Percentiles rank a stretch among this genome's conserved stretches.
Evolutionary conservation across 192 early-diverging fungal genomes (phyloP).

Genomic region (Backusella mclennaniae): DNA sequence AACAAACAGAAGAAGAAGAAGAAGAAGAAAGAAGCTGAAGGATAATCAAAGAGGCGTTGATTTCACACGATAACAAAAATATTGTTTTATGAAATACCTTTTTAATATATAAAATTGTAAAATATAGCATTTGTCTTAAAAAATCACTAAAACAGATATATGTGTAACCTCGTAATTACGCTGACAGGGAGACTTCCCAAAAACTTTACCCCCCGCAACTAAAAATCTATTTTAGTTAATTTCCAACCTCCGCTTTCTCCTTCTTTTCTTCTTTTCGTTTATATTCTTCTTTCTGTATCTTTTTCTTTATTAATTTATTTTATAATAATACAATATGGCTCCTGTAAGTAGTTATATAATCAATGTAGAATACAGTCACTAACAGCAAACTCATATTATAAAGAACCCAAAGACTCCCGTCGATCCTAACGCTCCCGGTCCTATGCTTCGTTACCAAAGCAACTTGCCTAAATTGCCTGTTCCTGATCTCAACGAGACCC

Average conservation of each 20-base stretch:
- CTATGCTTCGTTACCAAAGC: slow-evolving; percentile 72
- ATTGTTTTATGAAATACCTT: slow-evolving; percentile 1
- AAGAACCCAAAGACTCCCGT: slow-evolving; percentile 20
- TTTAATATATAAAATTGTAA: slow-evolving; percentile 5
- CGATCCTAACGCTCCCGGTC: slow-evolving; percentile 44
- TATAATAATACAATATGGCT: neutral
- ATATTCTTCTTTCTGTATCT: neutral
- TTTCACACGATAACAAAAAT: neutral
- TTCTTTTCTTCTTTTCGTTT: neutral
- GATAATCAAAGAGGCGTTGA: neutral
- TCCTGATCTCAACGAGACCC: slow-evolving; percentile 79
- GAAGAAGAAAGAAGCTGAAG: neutral
- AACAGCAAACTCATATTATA: neutral
- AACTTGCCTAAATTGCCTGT: slow-evolving; percentile 89
- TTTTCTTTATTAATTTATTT: neutral
- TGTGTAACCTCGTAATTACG: neutral
- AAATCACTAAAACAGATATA: neutral
- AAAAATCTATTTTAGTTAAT: neutral
- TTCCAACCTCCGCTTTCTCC: slow-evolving; percentile 8
- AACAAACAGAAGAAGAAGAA: neutral
- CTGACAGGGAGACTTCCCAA: neutral
- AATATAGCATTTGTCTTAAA: slow-evolving; percentile 9
- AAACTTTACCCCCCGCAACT: neutral
- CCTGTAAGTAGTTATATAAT: slow-evolving; percentile 1
- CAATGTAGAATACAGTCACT: neutral